Evolutionary conservation across 2,329 filamentous ascomycete species (phyloP).

Genomic region (Clonostachys sp.): DNA sequence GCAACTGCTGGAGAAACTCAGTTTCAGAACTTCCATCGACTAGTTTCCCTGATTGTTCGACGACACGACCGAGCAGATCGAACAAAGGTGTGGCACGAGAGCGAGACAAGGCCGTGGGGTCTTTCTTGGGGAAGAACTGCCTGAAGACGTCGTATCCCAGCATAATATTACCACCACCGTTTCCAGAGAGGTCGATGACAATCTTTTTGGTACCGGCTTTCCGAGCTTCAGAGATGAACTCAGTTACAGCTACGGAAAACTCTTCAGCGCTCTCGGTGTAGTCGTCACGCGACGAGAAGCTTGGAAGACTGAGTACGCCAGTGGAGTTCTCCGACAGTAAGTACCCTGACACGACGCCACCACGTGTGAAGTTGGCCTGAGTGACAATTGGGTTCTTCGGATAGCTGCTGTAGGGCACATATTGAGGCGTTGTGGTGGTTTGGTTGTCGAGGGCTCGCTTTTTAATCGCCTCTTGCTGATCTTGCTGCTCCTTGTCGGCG

Average conservation of each 20-base stretch:
- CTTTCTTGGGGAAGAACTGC: constrained; percentile 22
- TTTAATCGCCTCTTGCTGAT: background rate
- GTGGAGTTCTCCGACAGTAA: constrained; percentile 3
- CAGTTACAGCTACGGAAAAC: constrained; percentile 22
- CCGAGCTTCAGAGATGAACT: constrained; percentile 11
- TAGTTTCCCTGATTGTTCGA: too few relatives aligned
- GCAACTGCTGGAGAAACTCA: too few relatives aligned
- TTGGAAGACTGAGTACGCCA: constrained; percentile 5
- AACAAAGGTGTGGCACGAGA: background rate
- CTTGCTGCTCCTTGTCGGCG: constrained; percentile 15
- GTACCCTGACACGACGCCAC: constrained; percentile 10
- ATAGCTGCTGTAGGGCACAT: background rate
- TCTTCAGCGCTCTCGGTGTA: constrained; percentile 25
- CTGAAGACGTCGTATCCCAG: constrained; percentile 44
- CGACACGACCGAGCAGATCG: too few relatives aligned
- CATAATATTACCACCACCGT: constrained; percentile 49
- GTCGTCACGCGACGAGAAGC: constrained; percentile 24
- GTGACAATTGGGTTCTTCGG: background rate
- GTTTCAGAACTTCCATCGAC: too few relatives aligned
- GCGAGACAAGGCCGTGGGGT: constrained; percentile 6
- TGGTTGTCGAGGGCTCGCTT: too few relatives aligned
- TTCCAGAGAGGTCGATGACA: constrained; percentile 58
- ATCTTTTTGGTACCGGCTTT: constrained; percentile 49
- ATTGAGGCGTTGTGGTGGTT: too few relatives aligned
- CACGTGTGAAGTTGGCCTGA: constrained; percentile 2